Evolutionary conservation across 2,329 filamentous ascomycete genomes (phyloP), one percentile per base, ranked within the genome.

Genomic region (Epichloe uncinata): DNA sequence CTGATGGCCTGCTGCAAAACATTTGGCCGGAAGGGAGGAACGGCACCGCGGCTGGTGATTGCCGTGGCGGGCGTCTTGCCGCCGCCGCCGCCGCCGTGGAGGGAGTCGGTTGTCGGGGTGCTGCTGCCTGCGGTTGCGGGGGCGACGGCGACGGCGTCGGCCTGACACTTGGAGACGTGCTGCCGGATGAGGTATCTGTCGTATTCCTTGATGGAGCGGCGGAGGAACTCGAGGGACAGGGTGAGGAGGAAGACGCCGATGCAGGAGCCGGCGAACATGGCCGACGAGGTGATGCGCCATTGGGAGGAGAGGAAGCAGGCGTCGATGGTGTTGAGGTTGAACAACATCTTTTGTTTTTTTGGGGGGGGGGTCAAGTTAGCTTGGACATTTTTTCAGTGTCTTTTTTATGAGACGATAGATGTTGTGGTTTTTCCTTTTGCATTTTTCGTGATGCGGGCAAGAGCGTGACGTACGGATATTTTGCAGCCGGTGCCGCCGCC

Each of bases 211-310:
- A 77, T 74, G 22, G 75, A 58, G 33, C 86, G 82, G 46, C 87
- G 84, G 20, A 93, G 73, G 51, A 82, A 69, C 61, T 93, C 86
- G 57, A 93, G 81, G 5, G 68, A 60, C 48, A 91, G 74, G 56
- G 85, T 84, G 48, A 94, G 79, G n/a, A 83, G 69, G 53, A 88
- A 72, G 36, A 88, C 81, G 53, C 84, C 86, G 60, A 94, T 82
- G 68, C 87, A 93, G 48, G 82, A 85, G 20, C 83, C 86, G 45
- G 84, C 86, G 61, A 94, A 91, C 75, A 84, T 84, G 63, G 76
- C 81, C 3, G 65, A 68, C 22, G 81, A 83, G 15, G 70, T 81
- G 63, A 91, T 77, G 60, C 81, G 81, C 86, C 87, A 93, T 20
- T 74, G 72, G 7, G 63, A 58, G 22, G 83, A 69, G 60, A 93